Percentiles rank a stretch among this genome's conserved stretches.
phyloP scores from a whole-genome alignment of 192 early-diverging fungal genomes.

The Lunasporangiospora selenospora region DNA sequence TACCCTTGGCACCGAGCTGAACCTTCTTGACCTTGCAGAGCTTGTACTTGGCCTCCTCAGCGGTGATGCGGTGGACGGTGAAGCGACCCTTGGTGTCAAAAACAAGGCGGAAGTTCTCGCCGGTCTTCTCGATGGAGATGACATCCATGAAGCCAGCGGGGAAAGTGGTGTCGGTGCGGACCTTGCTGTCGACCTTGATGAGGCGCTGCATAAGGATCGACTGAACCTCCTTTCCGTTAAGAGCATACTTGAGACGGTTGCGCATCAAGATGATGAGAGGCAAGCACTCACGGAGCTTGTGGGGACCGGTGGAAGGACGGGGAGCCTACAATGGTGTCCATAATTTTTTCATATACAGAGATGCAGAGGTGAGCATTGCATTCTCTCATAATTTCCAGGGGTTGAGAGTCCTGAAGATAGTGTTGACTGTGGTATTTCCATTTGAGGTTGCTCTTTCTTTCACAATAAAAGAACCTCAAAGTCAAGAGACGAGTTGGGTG shows the following conservation, averaged over 20 bases:
- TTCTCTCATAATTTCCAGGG: too few relatives aligned
- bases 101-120: constrained; percentile 99
- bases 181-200: constrained; percentile 99
- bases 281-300: constrained; percentile 99
- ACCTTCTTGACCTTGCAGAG: constrained; percentile 97
- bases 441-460: too few relatives aligned
- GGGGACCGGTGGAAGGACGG: constrained; percentile 96
- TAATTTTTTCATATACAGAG: too few relatives aligned
- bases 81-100: constrained; percentile 99
- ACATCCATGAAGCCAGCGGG: constrained; percentile 79
- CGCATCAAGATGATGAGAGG: constrained; percentile 98
- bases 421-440: too few relatives aligned
- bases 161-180: constrained; percentile 78
- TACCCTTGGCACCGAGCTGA: constrained; percentile 93
- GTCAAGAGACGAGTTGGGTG: too few relatives aligned
- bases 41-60: constrained; percentile 99
- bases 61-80: constrained; percentile 98
- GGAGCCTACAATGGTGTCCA: constrained; percentile 83
- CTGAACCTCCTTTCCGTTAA: constrained; percentile 96
- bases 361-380: too few relatives aligned
- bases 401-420: too few relatives aligned
- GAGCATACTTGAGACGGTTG: constrained; percentile 99
- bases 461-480: too few relatives aligned
- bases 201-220: constrained; percentile 98
- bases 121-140: constrained; percentile 93